phyloP scores from a whole-genome alignment of 208 protist genomes.

The Acanthamoeba triangularis region DNA sequence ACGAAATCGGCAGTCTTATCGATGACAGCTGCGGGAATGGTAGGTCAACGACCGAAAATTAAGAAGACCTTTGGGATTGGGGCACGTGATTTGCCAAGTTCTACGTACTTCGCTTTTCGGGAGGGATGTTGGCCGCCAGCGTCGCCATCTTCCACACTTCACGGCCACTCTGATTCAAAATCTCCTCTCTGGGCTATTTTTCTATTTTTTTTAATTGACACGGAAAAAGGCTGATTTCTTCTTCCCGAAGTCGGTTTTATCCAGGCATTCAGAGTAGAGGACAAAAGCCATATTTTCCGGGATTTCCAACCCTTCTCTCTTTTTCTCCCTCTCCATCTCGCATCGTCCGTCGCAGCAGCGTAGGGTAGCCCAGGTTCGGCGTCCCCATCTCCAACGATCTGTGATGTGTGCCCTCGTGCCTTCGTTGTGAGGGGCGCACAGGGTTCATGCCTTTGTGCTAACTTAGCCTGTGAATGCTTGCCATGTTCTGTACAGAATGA shows the following conservation, averaged over 20 bases:
- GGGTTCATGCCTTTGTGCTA: no score
- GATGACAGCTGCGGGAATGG: constrained; percentile 51
- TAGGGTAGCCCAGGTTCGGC: not conserved
- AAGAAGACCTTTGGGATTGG: no score
- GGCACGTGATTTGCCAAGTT: no score
- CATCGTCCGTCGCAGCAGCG: not conserved
- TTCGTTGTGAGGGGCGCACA: not conserved
- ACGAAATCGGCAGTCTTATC: constrained; percentile 84
- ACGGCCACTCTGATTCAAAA: not conserved
- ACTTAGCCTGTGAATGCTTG: not conserved
- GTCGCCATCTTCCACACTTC: not conserved
- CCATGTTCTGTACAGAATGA: constrained; percentile 92
- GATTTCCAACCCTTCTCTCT: constrained; percentile 1
- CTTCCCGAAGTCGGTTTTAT: not conserved
- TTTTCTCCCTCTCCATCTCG: constrained; percentile 30
- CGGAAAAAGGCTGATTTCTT: not conserved
- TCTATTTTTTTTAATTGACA: not conserved
- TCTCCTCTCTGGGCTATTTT: not conserved
- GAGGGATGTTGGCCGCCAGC: not conserved
- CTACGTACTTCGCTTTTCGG: constrained; percentile 12
- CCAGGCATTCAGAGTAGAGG: not conserved
- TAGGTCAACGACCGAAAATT: not conserved
- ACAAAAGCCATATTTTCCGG: not conserved
- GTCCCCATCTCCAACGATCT: not conserved
- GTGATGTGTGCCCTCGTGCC: no score